These are phyloP conservation scores for Eucalyptus polybractea DNA, from an alignment of 345 rosid species.

Conservation along the genomic window DNA sequence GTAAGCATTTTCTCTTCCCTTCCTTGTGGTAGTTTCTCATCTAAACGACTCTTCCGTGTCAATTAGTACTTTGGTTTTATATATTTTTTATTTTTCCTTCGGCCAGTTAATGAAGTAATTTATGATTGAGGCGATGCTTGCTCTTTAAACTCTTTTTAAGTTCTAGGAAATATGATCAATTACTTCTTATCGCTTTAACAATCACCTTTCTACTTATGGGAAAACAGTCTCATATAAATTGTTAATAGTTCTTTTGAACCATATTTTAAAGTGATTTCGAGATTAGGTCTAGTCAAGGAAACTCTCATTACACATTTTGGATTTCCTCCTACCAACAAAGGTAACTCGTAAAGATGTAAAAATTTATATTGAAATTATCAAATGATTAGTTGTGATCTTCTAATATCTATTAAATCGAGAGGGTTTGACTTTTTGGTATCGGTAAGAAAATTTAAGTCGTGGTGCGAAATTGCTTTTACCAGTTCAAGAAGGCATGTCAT, in stretches of 20 bases:
- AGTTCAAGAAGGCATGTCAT: not conserved
- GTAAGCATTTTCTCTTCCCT: not conserved
- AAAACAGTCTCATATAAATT: not conserved
- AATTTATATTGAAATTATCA: not conserved
- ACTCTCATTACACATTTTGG: not conserved
- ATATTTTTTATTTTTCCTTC: not conserved
- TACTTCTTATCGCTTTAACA: not conserved
- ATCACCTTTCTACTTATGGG: not conserved
- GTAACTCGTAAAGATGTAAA: not conserved
- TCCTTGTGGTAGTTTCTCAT: not conserved
- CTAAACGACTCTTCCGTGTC: not conserved
- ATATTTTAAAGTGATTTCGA: not conserved
- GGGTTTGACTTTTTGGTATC: not conserved
- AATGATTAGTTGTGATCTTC: not conserved
- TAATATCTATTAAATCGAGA: not conserved
- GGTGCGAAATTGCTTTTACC: not conserved
- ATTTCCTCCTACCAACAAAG: not conserved
- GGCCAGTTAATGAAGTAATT: not conserved
- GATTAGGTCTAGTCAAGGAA: not conserved
- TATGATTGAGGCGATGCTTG: not conserved
- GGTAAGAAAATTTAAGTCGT: not conserved
- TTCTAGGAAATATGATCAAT: not conserved
- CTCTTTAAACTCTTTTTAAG: not conserved
- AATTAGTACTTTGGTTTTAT: not conserved
- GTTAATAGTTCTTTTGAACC: not conserved